These are phyloP conservation scores for Mycosphaerella sp. DNA, from an alignment of 2,329 filamentous ascomycete species.

Conservation along the genomic window DNA sequence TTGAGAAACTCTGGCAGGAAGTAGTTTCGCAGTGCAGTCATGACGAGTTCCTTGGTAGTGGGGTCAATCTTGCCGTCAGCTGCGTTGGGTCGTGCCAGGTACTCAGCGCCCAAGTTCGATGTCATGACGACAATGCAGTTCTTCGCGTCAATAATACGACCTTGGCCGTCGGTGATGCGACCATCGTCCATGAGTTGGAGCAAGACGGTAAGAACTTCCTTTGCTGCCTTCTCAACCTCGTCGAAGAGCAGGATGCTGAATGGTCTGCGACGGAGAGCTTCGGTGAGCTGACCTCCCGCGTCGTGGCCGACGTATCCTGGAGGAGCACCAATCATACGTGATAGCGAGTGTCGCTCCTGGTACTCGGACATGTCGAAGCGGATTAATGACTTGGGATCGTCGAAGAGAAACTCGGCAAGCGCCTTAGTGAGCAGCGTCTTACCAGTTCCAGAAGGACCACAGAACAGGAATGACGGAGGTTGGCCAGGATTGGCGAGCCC, in stretches of 20 bases:
- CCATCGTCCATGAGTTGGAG: constrained; percentile 99
- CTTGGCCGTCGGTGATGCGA: constrained; percentile 96
- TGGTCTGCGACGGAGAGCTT: constrained; percentile 84
- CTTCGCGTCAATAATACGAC: constrained; percentile 84
- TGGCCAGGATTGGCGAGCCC: constrained; percentile 94
- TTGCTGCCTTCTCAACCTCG: constrained; percentile 97
- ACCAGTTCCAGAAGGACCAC: constrained; percentile 94
- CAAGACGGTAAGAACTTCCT: constrained; percentile 92
- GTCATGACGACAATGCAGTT: constrained; percentile 99
- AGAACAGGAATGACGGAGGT: constrained; percentile 97
- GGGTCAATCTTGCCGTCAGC: constrained; percentile 80
- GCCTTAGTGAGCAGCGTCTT: constrained; percentile 97
- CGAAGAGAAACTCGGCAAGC: constrained; percentile 94
- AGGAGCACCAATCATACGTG: constrained; percentile 94
- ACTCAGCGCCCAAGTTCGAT: constrained; percentile 92
- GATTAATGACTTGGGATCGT: constrained; percentile 96
- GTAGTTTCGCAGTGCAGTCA: constrained; percentile 84
- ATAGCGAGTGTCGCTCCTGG: constrained; percentile 91
- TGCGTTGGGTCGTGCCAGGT: constrained; percentile 69
- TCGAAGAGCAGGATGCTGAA: constrained; percentile 98
- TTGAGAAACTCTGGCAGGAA: constrained; percentile 99
- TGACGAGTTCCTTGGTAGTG: constrained; percentile 80
- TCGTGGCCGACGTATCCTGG: constrained; percentile 97
- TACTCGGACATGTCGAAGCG: constrained; percentile 99
- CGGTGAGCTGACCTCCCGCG: constrained; percentile 89